Evolutionary conservation across 1,284 basidiomycete genomes (phyloP), one percentile per base, ranked within the genome.

Genomic region (Trichosporon sp.): DNA sequence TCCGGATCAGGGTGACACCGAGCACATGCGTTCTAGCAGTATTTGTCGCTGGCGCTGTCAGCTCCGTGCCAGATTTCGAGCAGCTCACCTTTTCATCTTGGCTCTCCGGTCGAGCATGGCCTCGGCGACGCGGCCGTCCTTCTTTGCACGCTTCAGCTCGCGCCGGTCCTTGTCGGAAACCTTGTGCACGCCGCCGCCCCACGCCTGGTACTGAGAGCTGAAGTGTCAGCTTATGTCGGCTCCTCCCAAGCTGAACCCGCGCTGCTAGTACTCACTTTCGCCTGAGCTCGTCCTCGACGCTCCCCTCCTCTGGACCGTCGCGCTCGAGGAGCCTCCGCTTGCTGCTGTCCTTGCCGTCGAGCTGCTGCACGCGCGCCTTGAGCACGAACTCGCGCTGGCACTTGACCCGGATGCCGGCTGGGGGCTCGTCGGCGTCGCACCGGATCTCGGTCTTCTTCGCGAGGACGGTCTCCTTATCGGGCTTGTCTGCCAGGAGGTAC

Each of bases 351-450:
- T 62, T 60, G 51, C 62, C 65, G 12, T 53, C 62, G 11, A 65
- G 21, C 5, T 64, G 65, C n/a, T 35, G 66, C 4, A 72, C 8
- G 25, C 90, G 85, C 4, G 92, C 92, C 80, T 96, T 93, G 76
- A 88, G 87, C 84, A 95, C 91, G 83, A 92, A 95, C 79, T 93
- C 92, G 82, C 87, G 89, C 84, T 97, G 94, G 62, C 96, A 90
- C 83, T 94, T 94, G 67, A 95, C 88, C 87, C 89, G 90, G 80
- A 94, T 93, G 13, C 89, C 86, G 72, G 88, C 88, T 62, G 93
- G 91, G 71, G 89, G 90, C 76, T 95, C 93, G 63, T 94, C 92
- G 70, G 89, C 90, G 77, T 96, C 93, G 13, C 90, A 92, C 65
- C 94, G 86, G 23, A 97, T 82, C 70, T 90, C 87, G 60, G 93